A percentile compares a stretch with the other conserved stretches of the same genome.
phyloP scores from a whole-genome alignment of 768 basidiomycete species.

The Suillus alpinus region DNA sequence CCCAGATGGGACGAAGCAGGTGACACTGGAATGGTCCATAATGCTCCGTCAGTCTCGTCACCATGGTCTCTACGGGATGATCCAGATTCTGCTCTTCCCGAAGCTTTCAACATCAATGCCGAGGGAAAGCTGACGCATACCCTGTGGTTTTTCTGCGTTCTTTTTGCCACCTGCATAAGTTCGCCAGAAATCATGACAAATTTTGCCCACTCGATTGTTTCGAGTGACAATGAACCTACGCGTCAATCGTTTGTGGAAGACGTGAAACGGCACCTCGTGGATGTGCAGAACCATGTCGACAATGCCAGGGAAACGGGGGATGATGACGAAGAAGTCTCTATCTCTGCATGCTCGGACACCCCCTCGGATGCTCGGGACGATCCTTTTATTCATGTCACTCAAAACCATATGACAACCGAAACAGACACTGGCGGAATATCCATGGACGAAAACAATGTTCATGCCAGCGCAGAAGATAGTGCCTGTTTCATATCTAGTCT shows the following conservation, averaged over 20 bases:
- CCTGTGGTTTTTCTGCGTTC: slow-evolving; percentile 46
- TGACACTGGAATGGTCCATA: not conserved
- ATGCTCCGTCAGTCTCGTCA: not conserved
- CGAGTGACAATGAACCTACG: not conserved
- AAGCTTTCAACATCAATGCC: slow-evolving; percentile 39
- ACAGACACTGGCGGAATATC: not conserved
- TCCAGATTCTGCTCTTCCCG: not conserved
- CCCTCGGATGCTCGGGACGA: slow-evolving; percentile 2
- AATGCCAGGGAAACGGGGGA: slow-evolving; percentile 20
- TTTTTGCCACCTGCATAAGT: slow-evolving; percentile 20
- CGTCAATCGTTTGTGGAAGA: not conserved
- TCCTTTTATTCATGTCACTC: not conserved
- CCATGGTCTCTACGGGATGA: too few relatives aligned
- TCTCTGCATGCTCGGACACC: not conserved
- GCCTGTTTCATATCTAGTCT: not conserved
- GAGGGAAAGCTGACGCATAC: slow-evolving; percentile 51
- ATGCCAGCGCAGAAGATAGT: not conserved
- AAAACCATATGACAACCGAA: not conserved
- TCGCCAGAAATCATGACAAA: not conserved
- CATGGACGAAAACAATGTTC: not conserved
- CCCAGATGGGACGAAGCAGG: not conserved
- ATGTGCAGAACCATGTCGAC: slow-evolving; percentile 12
- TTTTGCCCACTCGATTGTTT: slow-evolving; percentile 7
- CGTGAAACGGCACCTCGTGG: slow-evolving; percentile 7
- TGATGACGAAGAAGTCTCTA: slow-evolving; percentile 2